Evolutionary conservation across 2,329 filamentous ascomycete species (phyloP).

Genomic region (Blastomyces gilchristii): DNA sequence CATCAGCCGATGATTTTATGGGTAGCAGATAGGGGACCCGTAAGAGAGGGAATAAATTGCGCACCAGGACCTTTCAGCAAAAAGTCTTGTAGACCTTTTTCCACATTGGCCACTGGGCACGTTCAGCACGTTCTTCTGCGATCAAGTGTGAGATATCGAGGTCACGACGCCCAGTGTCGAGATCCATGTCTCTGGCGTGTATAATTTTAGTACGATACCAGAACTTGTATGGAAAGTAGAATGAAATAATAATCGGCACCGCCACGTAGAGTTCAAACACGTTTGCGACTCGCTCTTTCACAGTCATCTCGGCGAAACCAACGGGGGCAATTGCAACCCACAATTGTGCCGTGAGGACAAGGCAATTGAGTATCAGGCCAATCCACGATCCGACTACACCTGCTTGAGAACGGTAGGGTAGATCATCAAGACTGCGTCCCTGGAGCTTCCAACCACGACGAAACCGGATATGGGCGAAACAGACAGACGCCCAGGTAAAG

Average conservation of each 20-base stretch:
- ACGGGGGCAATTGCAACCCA: slow-evolving; percentile 54
- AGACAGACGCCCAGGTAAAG: slow-evolving; percentile 40
- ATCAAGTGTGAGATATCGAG: slow-evolving; percentile 56
- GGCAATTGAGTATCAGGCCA: slow-evolving; percentile 50
- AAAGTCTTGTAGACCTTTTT: slow-evolving; percentile 65
- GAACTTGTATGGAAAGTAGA: slow-evolving; percentile 25
- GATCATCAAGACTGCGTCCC: slow-evolving; percentile 25
- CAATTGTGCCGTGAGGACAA: slow-evolving; percentile 72
- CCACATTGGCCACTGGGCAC: slow-evolving; percentile 61
- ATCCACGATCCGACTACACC: slow-evolving; percentile 50
- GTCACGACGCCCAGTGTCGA: slow-evolving; percentile 20
- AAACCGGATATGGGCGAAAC: slow-evolving; percentile 39
- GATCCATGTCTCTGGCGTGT: slow-evolving; percentile 16
- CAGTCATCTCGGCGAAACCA: slow-evolving; percentile 40
- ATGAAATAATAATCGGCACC: slow-evolving; percentile 30
- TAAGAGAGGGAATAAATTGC: background rate
- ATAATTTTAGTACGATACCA: slow-evolving; percentile 18
- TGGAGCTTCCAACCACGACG: slow-evolving; percentile 34
- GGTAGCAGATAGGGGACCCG: background rate
- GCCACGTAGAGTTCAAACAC: slow-evolving; percentile 42
- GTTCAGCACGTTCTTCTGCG: slow-evolving; percentile 68
- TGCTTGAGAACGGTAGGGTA: slow-evolving; percentile 36
- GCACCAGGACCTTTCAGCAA: slow-evolving; percentile 42
- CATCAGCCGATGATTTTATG: background rate
- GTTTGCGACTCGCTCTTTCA: slow-evolving; percentile 38